These are phyloP conservation scores for Rhizophagus prolifer DNA, from an alignment of 192 early-diverging fungal species.

Conservation along the genomic window DNA sequence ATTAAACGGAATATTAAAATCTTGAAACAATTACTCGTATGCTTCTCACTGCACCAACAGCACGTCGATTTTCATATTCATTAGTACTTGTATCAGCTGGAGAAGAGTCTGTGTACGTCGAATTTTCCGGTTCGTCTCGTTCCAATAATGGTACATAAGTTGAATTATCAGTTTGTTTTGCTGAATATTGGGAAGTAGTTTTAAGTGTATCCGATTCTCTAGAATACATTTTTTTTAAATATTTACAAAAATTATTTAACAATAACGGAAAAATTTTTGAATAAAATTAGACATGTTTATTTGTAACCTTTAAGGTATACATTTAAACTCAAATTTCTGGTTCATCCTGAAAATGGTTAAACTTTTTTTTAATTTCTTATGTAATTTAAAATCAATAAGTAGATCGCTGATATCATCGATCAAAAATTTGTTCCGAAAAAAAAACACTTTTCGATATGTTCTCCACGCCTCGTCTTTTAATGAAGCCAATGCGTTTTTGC, in stretches of 20 bases:
- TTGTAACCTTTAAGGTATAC: neutral
- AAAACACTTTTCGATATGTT: neutral
- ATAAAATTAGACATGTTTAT: neutral
- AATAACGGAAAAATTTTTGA: neutral
- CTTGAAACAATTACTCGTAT: conserved; percentile 1
- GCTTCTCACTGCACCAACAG: conserved; percentile 2
- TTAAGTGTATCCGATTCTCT: neutral
- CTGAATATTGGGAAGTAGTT: neutral
- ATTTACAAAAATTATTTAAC: neutral
- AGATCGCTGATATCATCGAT: neutral
- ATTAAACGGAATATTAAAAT: neutral
- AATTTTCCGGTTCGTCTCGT: neutral
- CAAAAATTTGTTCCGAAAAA: no score
- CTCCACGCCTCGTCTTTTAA: neutral
- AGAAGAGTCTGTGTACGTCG: conserved; percentile 10
- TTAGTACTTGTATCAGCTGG: conserved; percentile 11
- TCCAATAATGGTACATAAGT: neutral
- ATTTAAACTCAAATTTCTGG: neutral
- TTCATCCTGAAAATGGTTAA: neutral
- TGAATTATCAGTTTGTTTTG: neutral
- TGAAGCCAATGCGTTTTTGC: neutral
- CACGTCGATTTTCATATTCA: neutral
- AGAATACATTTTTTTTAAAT: neutral
- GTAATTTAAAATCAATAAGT: neutral
- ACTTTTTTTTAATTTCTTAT: neutral